Evolutionary conservation across 768 basidiomycete genomes (phyloP), one percentile per base, ranked within the genome.

Genomic region (Termitomyces sp.): DNA sequence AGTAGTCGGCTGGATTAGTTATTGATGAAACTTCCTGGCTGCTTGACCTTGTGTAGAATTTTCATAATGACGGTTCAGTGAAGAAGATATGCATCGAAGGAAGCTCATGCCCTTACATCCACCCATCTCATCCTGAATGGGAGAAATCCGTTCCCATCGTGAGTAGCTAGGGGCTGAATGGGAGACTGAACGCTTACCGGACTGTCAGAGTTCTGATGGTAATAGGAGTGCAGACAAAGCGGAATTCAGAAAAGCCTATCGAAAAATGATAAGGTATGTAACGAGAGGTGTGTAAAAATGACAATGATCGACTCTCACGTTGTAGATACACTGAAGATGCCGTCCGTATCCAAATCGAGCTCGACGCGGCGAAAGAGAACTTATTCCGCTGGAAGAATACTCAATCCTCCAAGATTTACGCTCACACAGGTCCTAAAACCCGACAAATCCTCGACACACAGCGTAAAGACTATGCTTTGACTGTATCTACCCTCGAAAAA

Each of bases 321-420:
- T 33, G 15, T 16, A 60, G 59, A 5, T 27, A 25, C 2, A 41
- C 33, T 3, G 49, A 54, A 38, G 20, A 43, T 11, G 56, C 56
- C 10, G 50, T 57, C 12, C 52, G 50, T 13, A 33, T 56, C 10
- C 52, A 60, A 33, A 47, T 49, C 16, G 59, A 60, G 45, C 59
- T 57, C 13, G 40, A 50, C 7, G 31, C n/a, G 27, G 56, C 56
- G 7, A 36, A 51, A 18, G 31, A 53, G 18, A 27, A 40, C 10
- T 39, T 60, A 29, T 27, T 31, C 20, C 48, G 48, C 12, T 57
- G 56, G 56, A 60, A 56, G 31, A 41, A n/a, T 7, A 47, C 40
- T 4, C 56, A 56, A 11, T 25, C 50, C 3, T 56, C 59, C 6
- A 23, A 20, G 18, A 53, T 47, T 3, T 56, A 42, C 15, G 33